Conservation (phyloP, 176 grass and related monocot species). For the Eragrostis nindensis region DNA sequence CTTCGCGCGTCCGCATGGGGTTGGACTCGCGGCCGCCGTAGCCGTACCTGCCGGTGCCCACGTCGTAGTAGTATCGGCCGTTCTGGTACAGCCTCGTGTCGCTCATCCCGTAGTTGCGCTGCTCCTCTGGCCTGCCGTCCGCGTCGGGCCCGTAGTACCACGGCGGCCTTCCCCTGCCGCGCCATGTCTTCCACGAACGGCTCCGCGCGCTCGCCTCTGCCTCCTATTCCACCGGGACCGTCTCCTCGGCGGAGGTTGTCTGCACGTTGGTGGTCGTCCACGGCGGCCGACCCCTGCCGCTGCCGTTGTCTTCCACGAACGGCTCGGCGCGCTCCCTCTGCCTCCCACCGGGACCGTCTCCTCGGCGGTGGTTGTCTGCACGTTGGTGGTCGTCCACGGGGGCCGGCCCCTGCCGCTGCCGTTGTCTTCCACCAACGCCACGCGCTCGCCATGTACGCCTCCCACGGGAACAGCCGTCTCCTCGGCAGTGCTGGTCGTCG, state of each 20-base stretch:
- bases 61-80: conserved; percentile 60
- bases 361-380: not conserved
- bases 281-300: not conserved
- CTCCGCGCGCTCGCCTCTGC: no score
- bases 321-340: no score
- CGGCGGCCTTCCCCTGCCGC: not conserved
- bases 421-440: conserved; percentile 11
- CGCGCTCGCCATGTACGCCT: not conserved
- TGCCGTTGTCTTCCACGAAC: no score
- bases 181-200: no score
- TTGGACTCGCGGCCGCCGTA: conserved; percentile 59
- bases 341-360: no score
- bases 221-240: no score
- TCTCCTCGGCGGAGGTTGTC: no score
- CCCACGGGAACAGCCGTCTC: not conserved
- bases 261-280: no score
- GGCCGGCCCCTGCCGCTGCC: conserved; percentile 53
- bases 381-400: not conserved
- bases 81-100: conserved; percentile 65
- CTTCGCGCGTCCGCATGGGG: conserved; percentile 33
- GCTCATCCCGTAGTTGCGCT: conserved; percentile 55
- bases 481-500: conserved; percentile 1
- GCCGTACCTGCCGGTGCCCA: conserved; percentile 51
- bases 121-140: conserved; percentile 1
- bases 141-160: conserved; percentile 30